Base-by-base conservation (phyloP, 345 rosid species). In the Crucihimalaya himalaica region DNA sequence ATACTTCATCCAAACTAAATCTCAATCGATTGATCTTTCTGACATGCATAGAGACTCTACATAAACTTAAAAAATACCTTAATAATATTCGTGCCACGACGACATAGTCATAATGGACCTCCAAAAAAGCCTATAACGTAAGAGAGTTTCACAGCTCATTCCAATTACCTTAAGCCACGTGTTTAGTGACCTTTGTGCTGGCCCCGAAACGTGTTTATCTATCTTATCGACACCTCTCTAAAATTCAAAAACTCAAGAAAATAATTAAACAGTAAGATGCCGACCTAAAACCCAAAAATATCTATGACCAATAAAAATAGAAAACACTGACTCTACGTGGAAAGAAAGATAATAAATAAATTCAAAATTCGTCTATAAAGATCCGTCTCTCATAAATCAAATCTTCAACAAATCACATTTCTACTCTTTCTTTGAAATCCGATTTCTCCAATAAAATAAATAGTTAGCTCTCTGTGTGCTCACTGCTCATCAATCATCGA, bases 261-360 rank as follows among this genome's bases (percentile, higher is more conserved):
- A 32, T 23, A 45, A 18, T 39, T 39, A 55, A 66, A 51, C 39
- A 66, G 51, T 74, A 58, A 48, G 12, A 31, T 19, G 78, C 73
- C 78, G 78, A 74, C 78, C 14, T 67, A n/a, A 58, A 63, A 6
- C 5, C 47, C n/a, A 13, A 48, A 57, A 43, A 66, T 66, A 74
- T 73, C 40, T 73, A 19, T 0, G 7, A 71, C 29, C 6, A 46
- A 34, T 46, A 6, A 50, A 59, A 37, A 37, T 37, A 6, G 18
- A 28, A 2, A 28, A 60, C 3, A 28, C 4, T 37, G 54, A 68
- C 70, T 43, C 64, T 51, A 68, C 73, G 68, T 75, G 74, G 63
- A 60, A 59, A 67, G 15, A 48, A 58, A 57, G 32, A 37, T 16
- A 51, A 9, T 14, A 59, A 25, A 35, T 15, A 43, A 35, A 19